Base-by-base conservation (phyloP, 2,329 filamentous ascomycete genomes). In the Byssoonygena ceratinophila region DNA sequence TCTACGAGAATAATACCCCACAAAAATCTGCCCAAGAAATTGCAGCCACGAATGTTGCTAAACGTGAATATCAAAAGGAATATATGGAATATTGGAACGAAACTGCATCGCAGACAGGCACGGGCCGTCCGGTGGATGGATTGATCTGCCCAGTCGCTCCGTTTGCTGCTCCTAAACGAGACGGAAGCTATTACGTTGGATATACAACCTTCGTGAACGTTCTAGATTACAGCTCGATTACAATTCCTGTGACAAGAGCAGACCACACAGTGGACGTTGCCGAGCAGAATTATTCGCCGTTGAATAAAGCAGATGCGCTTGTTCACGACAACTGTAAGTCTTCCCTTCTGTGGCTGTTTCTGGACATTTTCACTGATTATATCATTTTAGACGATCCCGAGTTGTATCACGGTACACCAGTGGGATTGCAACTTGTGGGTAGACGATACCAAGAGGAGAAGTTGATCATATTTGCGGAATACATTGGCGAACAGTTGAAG, bases 1-100 rank as follows among this genome's bases (percentile, higher is more conserved):
- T 51, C 16, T 51, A 39, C 20, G 53, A 53, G 59, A 2, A 40
- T 61, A 75, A 61, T 68, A 57, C 54, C 73, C 59, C 40, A 72
- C 71, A 0, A 63, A 59, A 4, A 65, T 72, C 22, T 71, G 77
- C 49, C 5, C 16, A 18, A 23, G 49, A 36, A 25, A 45, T 51
- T 48, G 71, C 74, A 43, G 68, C 64, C 1, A 58, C 74, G 44
- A 82, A 81, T 4, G 64, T 82, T 1, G 64, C 66, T 14, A 79
- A 79, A 54, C 70, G 80, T 1, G 69, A 76, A 23, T 77, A 74
- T 46, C 77, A 51, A 23, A 51, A 51, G 23, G 40, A 45, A 8
- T 84, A 83, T 57, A 73, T 80, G 64, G 79, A 83, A 48, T 83
- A 81, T 60, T 83, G 79, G 80, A 81, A 82, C 55, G 73, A 69